Base-by-base conservation (phyloP, 768 basidiomycete genomes). In the Tylopilus sp. region DNA sequence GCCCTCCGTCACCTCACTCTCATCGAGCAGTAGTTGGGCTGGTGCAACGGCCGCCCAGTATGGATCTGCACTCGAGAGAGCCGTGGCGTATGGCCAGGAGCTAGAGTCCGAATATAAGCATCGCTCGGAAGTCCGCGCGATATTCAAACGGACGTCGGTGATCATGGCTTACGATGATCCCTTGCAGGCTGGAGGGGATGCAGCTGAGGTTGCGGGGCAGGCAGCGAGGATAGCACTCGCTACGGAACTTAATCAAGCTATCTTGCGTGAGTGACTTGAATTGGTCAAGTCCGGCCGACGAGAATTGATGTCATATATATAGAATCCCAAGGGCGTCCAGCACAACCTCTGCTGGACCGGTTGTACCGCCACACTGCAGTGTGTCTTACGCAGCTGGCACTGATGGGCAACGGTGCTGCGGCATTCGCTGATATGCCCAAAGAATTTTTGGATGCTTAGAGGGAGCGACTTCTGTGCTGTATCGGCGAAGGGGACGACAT, bases 121-220 rank as follows among this genome's bases (percentile, higher is more conserved):
- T 28, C 78, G 90, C 21, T 72, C 81, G 1, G 82, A 83, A 58
- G 79, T 92, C 28, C 79, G 81, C 48, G 73, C 76, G 13, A 73
- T 88, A 43, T 82, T 90, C 65, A 83, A 82, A 62, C 79, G 82
- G 48, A 87, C 91, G 9, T 87, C 90, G 55, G 81, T 85, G 23
- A 82, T 93, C 50, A 79, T 93, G 52, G 88, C 90, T 33, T 93
- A 83, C 64, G 80, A 85, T 39, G 83, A 90, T 64, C 90, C 89
- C 20, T 67, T 81, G 52, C 79, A 78, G 50, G 84, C 79, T 6
- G 82, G 81, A 4, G 85, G 85, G 12, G 76, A 81, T 28, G 79
- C 82, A 15, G 79, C 83, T 18, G 81, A 81, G 55, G 77, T 89
- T 20, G 88, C 81, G 9, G 83, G 89, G 36, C 79, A 83, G 52